Evolutionary conservation across 225 moss, liverwort and hornwort genomes (phyloP), one percentile per base, ranked within the genome.

Genomic region (Physcomitrellopsis africana): DNA sequence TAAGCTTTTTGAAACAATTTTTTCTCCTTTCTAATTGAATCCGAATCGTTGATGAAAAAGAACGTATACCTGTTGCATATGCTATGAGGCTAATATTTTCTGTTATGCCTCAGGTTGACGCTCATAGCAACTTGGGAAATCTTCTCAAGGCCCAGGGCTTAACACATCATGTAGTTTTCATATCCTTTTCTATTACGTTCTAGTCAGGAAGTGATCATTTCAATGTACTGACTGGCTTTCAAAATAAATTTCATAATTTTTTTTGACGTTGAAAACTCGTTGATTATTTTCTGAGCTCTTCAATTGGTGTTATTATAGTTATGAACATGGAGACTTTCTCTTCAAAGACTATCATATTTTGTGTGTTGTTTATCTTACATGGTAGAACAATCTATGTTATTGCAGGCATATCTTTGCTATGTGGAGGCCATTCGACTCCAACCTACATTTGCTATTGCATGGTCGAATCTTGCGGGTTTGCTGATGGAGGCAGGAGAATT

Each of bases 401-500:
- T 42, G 47, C 89, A 99, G 99, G 99, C 99, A 61, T 99, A 99
- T 65, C 79, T 93, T 18, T 95, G 99, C 87, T 99, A 99, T 64
- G 86, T 89, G 19, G 95, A 99, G 85, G 99, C 99, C 41, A 90
- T 99, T 79, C 93, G 93, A 2, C 90, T 99, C 67, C 99, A 95
- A 68, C 99, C 95, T 16, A 82, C 77, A 58, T 99, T 99, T 78
- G 99, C 99, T 10, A 99, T 99, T 81, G 99, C 99, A 14, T 99
- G 99, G 99, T 99, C 99, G 49, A 99, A 99, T 75, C 85, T 95
- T 72, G 99, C 95, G 63, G 95, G 99, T 54, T 82, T 99, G 29
- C 90, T 94, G 65, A 99, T 99, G 99, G 99, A 99, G 86, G 92
- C 92, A 70, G 99, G 95, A 65, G 99, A 99, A 77, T 85, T 89